phyloP scores from a whole-genome alignment of 768 basidiomycete species.

The Leccinum olivaceopallidum region DNA sequence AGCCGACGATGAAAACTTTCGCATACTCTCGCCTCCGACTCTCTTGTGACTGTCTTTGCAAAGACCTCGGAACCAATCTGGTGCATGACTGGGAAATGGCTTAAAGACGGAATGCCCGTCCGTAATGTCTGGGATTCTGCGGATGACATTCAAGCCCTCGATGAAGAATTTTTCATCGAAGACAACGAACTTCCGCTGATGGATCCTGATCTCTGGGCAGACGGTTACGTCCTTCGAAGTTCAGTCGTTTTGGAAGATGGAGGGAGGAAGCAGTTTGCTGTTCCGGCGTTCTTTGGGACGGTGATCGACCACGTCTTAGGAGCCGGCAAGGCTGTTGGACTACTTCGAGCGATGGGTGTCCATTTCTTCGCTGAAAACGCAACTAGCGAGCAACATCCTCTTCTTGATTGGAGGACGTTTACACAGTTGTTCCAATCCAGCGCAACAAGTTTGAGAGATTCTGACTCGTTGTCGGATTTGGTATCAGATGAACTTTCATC shows the following conservation, averaged over 20 bases:
- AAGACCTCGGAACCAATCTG: conserved; percentile 70
- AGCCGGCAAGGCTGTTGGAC: conserved; percentile 76
- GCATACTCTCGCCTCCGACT: conserved; percentile 46
- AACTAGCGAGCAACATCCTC: conserved; percentile 23
- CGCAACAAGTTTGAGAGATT: conserved; percentile 44
- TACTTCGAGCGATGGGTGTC: conserved; percentile 58
- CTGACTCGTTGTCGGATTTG: conserved; percentile 58
- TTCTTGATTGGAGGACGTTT: conserved; percentile 46
- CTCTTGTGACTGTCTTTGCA: conserved; percentile 62
- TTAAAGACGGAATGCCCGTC: conserved; percentile 69
- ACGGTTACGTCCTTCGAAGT: conserved; percentile 63
- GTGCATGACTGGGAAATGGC: conserved; percentile 71
- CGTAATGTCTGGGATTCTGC: conserved; percentile 33
- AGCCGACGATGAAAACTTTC: conserved; percentile 43
- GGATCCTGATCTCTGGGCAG: conserved; percentile 80
- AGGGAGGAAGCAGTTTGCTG: conserved; percentile 28
- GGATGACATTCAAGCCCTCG: conserved; percentile 35
- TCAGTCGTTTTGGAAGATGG: conserved; percentile 30
- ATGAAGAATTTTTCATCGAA: conserved; percentile 83
- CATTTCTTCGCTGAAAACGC: conserved; percentile 17
- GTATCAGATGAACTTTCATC: conserved; percentile 66
- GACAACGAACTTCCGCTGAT: conserved; percentile 61
- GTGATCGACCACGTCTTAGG: conserved; percentile 59
- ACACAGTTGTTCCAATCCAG: conserved; percentile 38
- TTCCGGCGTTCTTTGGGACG: conserved; percentile 64